A percentile compares a stretch with the other conserved stretches of the same genome.
Evolutionary conservation across 345 rosid genomes (phyloP).

Genomic region (Citropsis articulata): DNA sequence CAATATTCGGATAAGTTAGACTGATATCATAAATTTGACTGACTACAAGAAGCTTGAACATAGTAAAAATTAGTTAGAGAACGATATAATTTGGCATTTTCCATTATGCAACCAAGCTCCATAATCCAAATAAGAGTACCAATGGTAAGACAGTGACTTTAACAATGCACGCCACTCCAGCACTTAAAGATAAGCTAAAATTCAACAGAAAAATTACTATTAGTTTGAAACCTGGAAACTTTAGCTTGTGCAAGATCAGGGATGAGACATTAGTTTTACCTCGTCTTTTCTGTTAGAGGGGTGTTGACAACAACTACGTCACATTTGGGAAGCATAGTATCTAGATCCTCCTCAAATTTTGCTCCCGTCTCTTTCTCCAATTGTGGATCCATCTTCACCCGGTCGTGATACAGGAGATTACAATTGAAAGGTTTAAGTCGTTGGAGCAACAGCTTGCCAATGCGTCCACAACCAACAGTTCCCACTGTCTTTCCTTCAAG

Average conservation of each 20-base stretch:
- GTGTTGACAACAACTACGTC: constrained; percentile 80
- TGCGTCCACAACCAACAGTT: constrained; percentile 88
- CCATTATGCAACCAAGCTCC: not conserved
- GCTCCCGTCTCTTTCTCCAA: constrained; percentile 74
- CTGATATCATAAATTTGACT: not conserved
- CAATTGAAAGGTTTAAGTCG: constrained; percentile 90
- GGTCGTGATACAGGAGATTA: constrained; percentile 79
- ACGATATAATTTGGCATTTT: not conserved
- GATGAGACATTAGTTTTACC: constrained; percentile 24
- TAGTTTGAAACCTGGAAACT: not conserved
- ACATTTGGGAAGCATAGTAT: constrained; percentile 80
- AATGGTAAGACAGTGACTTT: not conserved
- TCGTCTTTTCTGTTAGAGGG: constrained; percentile 89
- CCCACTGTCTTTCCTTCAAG: constrained; percentile 95
- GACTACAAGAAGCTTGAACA: not conserved
- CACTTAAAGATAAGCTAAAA: not conserved
- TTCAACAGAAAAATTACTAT: not conserved
- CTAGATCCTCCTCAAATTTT: constrained; percentile 72
- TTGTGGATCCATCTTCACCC: constrained; percentile 70
- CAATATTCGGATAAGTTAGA: constrained; percentile 1
- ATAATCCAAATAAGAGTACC: not conserved
- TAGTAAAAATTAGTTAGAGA: not conserved
- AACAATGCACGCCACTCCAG: not conserved
- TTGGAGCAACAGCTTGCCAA: constrained; percentile 84
- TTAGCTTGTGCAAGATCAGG: not conserved